phyloP scores from a whole-genome alignment of 1,284 basidiomycete genomes.

The Melampsora americana region DNA sequence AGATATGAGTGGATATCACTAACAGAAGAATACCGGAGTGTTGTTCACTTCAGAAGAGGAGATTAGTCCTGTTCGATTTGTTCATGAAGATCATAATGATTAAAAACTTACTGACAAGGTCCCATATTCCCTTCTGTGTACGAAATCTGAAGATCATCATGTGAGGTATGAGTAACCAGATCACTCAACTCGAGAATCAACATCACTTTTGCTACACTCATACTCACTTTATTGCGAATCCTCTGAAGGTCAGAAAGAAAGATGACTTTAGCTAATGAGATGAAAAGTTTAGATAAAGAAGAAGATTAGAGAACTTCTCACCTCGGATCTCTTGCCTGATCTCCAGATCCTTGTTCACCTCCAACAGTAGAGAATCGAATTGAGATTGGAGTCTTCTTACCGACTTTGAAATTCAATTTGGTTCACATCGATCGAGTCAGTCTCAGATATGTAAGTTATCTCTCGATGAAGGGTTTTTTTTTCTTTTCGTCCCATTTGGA shows the following conservation, averaged over 20 bases:
- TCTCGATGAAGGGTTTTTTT: background rate
- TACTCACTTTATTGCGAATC: conserved; percentile 34
- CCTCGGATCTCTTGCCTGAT: background rate
- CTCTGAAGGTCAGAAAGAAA: no score
- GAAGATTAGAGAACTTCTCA: background rate
- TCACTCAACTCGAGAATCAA: no score
- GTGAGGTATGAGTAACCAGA: no score
- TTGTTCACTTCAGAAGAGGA: no score
- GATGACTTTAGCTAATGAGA: no score
- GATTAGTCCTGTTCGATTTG: no score
- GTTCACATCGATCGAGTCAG: background rate
- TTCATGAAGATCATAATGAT: no score
- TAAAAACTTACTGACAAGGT: conserved; percentile 64
- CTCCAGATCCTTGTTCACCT: conserved; percentile 65
- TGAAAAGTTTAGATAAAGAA: no score
- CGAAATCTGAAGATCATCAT: conserved; percentile 58
- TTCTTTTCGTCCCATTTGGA: no score
- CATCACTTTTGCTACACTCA: background rate
- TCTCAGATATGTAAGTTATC: background rate
- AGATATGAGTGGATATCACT: no score
- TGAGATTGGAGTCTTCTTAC: conserved; percentile 52
- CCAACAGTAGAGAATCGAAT: conserved; percentile 59
- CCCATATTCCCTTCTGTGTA: conserved; percentile 82
- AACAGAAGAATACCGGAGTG: conserved; percentile 12
- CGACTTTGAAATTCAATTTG: conserved; percentile 44